A percentile compares a stretch with the other conserved stretches of the same genome.
Conservation (phyloP, 495 filamentous ascomycete species). For the Penicillium argentinense region DNA sequence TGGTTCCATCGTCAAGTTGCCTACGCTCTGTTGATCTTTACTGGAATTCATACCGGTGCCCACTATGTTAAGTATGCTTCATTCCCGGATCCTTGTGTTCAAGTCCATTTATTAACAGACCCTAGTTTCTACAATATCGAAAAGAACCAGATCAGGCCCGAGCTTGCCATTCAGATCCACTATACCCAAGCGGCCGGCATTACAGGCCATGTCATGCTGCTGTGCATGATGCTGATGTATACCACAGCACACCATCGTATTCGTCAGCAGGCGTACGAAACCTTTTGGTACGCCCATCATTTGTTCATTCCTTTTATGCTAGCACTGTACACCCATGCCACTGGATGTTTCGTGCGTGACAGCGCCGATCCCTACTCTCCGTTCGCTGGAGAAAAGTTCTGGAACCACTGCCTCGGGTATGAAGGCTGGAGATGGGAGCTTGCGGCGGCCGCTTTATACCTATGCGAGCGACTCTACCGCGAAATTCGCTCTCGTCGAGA, state of each 20-base stretch:
- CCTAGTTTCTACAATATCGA: conserved; percentile 93
- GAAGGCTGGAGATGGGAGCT: conserved; percentile 98
- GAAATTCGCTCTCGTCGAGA: conserved; percentile 78
- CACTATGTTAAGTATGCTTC: conserved; percentile 95
- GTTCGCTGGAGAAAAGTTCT: conserved; percentile 78
- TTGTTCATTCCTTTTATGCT: conserved; percentile 95
- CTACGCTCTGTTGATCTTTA: conserved; percentile 82
- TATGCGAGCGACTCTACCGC: conserved; percentile 86
- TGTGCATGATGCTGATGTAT: conserved; percentile 99
- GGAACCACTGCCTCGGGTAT: conserved; percentile 93
- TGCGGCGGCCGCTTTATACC: conserved; percentile 79
- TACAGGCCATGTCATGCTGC: conserved; percentile 95
- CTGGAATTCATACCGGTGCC: conserved; percentile 68
- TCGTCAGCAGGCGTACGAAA: conserved; percentile 94
- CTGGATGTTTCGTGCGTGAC: conserved; percentile 92
- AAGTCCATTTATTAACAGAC: conserved; percentile 25
- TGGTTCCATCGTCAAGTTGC: conserved; percentile 98
- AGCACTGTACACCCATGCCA: conserved; percentile 91
- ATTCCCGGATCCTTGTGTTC: neutral
- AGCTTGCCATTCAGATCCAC: conserved; percentile 87
- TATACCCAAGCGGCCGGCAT: conserved; percentile 87
- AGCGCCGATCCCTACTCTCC: conserved; percentile 70
- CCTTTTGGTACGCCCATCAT: conserved; percentile 99
- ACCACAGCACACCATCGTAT: conserved; percentile 93
- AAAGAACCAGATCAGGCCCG: conserved; percentile 74